Evolutionary conservation across 805 yeast genomes (phyloP).

Genomic region (Torulaspora delbrueckii): DNA sequence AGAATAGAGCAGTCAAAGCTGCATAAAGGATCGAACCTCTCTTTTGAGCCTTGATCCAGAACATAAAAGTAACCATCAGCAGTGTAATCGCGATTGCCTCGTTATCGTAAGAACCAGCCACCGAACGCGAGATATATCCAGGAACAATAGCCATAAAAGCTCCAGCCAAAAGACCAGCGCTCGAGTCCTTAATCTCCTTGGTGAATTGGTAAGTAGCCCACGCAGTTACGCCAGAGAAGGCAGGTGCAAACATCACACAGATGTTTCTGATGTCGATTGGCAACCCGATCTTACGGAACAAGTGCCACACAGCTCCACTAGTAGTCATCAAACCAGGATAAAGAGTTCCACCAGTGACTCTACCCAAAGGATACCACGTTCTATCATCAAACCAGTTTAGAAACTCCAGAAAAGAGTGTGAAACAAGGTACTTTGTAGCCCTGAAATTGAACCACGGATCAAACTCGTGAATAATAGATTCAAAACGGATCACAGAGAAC

Average conservation of each 20-base stretch:
- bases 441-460: conserved; percentile 96
- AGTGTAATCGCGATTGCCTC: conserved; percentile 98
- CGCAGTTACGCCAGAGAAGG: conserved; percentile 89
- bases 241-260: conserved; percentile 95
- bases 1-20: conserved; percentile 75
- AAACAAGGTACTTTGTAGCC: conserved; percentile 88
- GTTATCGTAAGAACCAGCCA: conserved; percentile 97
- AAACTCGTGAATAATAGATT: conserved; percentile 94
- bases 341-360: conserved; percentile 98
- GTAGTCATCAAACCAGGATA: conserved; percentile 99
- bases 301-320: conserved; percentile 81
- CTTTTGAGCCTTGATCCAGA: conserved; percentile 93
- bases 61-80: conserved; percentile 89
- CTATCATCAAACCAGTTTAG: conserved; percentile 98
- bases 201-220: conserved; percentile 83
- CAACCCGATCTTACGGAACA: conserved; percentile 57
- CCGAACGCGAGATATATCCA: conserved; percentile 96
- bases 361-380: conserved; percentile 98
- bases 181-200: conserved; percentile 79
- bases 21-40: conserved; percentile 85
- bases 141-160: conserved; percentile 97
- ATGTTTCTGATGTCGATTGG: conserved; percentile 94
- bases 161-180: conserved; percentile 90
- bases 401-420: conserved; percentile 81
- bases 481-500: conserved; percentile 94